phyloP scores from a whole-genome alignment of 2,329 filamentous ascomycete species.

The Ceratocystiopsis brevicomis region DNA sequence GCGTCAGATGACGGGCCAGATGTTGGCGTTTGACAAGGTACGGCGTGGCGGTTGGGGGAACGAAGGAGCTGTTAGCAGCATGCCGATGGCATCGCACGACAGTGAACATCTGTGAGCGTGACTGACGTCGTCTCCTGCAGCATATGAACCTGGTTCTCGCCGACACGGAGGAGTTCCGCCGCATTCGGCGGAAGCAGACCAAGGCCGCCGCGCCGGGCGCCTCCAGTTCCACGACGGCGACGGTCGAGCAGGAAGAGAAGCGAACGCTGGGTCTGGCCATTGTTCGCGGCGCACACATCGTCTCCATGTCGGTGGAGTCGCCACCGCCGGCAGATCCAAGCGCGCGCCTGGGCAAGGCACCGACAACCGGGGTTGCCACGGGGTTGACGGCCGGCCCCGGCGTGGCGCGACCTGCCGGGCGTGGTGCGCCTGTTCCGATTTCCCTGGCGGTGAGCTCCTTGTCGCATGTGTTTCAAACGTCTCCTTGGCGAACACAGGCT shows the following conservation, averaged over 20 bases:
- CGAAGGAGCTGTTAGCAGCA: too few species aligned
- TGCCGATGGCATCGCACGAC: too few species aligned
- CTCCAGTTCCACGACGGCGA: conserved; percentile 35
- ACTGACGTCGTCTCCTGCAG: conserved; percentile 15
- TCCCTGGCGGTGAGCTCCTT: conserved; percentile 49
- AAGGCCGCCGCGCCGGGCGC: conserved; percentile 43
- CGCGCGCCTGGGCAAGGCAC: conserved; percentile 64
- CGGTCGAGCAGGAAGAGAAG: conserved; percentile 87
- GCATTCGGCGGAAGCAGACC: conserved; percentile 65
- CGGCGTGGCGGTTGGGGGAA: conserved; percentile 11
- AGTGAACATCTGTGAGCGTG: too few species aligned
- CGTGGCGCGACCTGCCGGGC: conserved; percentile 75
- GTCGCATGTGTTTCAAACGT: neutral
- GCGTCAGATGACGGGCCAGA: conserved; percentile 90
- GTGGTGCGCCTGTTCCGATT: conserved; percentile 51
- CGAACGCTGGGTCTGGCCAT: conserved; percentile 91
- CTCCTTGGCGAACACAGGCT: conserved; percentile 10
- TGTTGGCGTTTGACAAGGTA: conserved; percentile 87
- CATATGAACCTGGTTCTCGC: conserved; percentile 99
- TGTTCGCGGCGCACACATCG: conserved; percentile 81
- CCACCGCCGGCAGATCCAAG: conserved; percentile 88
- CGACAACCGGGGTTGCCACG: conserved; percentile 47
- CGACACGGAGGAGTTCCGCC: conserved; percentile 94
- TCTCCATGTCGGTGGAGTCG: conserved; percentile 87
- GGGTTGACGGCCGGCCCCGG: conserved; percentile 69